These are phyloP conservation scores for Paramecium octaurelia DNA, from an alignment of 73 alveolate species.

Conservation along the genomic window DNA sequence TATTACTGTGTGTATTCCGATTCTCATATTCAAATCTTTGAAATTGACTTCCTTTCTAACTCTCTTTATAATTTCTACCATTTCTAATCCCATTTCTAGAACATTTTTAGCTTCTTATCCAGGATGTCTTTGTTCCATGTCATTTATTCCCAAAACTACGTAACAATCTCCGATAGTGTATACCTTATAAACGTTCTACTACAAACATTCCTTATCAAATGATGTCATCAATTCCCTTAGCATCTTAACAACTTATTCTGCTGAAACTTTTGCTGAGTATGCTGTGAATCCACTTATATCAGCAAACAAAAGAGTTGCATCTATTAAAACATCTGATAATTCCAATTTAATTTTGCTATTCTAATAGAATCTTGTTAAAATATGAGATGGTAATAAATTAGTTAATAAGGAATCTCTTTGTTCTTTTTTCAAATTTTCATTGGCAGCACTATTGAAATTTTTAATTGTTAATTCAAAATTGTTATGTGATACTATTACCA, in stretches of 20 bases:
- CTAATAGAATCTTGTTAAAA: constrained; percentile 60
- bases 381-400: constrained; percentile 48
- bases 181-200: constrained; percentile 53
- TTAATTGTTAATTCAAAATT: constrained; percentile 35
- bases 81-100: constrained; percentile 49
- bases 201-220: constrained; percentile 60
- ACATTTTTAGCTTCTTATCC: constrained; percentile 56
- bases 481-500: constrained; percentile 17
- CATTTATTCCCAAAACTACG: constrained; percentile 57
- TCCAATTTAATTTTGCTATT: constrained; percentile 74
- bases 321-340: constrained; percentile 76
- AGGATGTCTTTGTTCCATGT: constrained; percentile 56
- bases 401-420: constrained; percentile 35
- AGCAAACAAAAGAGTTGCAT: constrained; percentile 83
- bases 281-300: constrained; percentile 86
- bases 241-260: constrained; percentile 85
- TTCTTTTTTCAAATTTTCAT: constrained; percentile 42
- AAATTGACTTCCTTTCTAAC: constrained; percentile 29
- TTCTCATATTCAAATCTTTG: constrained; percentile 58
- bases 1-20: constrained; percentile 49
- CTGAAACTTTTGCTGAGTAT: constrained; percentile 76
- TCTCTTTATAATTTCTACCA: constrained; percentile 47
- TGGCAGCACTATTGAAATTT: constrained; percentile 11
- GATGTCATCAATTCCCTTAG: constrained; percentile 49
- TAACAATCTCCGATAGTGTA: constrained; percentile 64